phyloP scores from a whole-genome alignment of 306 rosid species.

The Trifolium subterraneum region DNA sequence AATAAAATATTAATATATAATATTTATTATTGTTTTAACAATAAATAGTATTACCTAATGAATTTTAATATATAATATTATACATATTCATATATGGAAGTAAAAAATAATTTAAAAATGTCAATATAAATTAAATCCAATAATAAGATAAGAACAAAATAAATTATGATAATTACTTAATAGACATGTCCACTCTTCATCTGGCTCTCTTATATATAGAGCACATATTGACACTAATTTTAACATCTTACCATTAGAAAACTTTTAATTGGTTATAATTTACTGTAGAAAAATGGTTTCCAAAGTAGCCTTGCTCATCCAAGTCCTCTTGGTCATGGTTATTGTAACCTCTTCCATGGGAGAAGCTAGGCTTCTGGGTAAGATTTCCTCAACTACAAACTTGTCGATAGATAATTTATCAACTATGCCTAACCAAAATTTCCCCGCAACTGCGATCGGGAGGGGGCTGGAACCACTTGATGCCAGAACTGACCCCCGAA shows the following conservation, averaged over 20 bases:
- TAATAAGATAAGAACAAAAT: neutral
- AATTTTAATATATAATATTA: too few relatives aligned
- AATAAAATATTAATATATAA: too few relatives aligned
- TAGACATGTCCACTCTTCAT: neutral
- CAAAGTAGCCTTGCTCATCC: neutral
- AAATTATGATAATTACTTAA: neutral
- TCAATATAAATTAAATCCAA: too few relatives aligned
- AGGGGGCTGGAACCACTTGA: too few relatives aligned
- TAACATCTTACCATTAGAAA: neutral
- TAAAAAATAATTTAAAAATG: too few relatives aligned
- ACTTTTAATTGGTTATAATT: neutral
- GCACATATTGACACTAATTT: neutral
- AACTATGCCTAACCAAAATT: neutral
- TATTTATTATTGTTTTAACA: too few relatives aligned
- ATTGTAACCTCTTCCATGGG: neutral
- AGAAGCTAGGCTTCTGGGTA: neutral
- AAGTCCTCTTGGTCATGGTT: slow-evolving; percentile 5
- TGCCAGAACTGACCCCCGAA: too few relatives aligned
- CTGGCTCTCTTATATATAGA: neutral
- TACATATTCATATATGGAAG: too few relatives aligned
- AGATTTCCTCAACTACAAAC: neutral
- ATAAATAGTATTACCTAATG: too few relatives aligned
- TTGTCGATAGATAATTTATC: neutral
- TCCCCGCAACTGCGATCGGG: too few relatives aligned
- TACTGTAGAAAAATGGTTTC: neutral